phyloP scores from a whole-genome alignment of 2,329 filamentous ascomycete genomes.

The Claviceps sp. region DNA sequence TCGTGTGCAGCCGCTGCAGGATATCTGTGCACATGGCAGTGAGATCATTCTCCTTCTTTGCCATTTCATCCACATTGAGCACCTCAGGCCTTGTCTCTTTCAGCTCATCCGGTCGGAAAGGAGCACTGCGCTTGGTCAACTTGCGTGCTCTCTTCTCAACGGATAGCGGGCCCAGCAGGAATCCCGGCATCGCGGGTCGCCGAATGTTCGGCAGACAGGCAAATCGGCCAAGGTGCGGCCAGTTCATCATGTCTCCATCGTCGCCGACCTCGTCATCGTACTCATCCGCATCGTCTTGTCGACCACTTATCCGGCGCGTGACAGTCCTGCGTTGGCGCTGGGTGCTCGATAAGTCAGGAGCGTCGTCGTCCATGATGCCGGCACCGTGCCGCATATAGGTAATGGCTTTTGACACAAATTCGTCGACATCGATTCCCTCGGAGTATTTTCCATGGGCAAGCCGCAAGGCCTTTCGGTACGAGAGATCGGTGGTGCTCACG shows the following conservation, averaged over 20 bases:
- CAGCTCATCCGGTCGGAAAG: slow-evolving; percentile 54
- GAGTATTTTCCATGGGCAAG: slow-evolving; percentile 59
- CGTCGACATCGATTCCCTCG: slow-evolving; percentile 74
- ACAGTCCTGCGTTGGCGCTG: slow-evolving; percentile 30
- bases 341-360: slow-evolving; percentile 35
- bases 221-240: slow-evolving; percentile 67
- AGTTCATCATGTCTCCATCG: slow-evolving; percentile 68
- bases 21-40: slow-evolving; percentile 70
- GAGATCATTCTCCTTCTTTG: slow-evolving; percentile 65
- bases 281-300: slow-evolving; percentile 38
- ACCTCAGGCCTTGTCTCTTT: slow-evolving; percentile 67
- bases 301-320: slow-evolving; percentile 19
- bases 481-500: slow-evolving; percentile 66
- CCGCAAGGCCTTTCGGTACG: slow-evolving; percentile 63
- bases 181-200: slow-evolving; percentile 66
- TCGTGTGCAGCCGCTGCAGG: slow-evolving; percentile 41
- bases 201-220: slow-evolving; percentile 61
- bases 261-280: slow-evolving; percentile 51
- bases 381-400: slow-evolving; percentile 66
- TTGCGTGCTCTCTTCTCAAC: slow-evolving; percentile 73
- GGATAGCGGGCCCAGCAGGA: slow-evolving; percentile 78
- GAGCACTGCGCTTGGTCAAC: slow-evolving; percentile 54
- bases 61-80: slow-evolving; percentile 59
- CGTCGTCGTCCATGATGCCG: slow-evolving; percentile 37
- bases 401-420: slow-evolving; percentile 84